These are phyloP conservation scores for Mortierella sp. DNA, from an alignment of 371 early-diverging fungal species.

Conservation along the genomic window DNA sequence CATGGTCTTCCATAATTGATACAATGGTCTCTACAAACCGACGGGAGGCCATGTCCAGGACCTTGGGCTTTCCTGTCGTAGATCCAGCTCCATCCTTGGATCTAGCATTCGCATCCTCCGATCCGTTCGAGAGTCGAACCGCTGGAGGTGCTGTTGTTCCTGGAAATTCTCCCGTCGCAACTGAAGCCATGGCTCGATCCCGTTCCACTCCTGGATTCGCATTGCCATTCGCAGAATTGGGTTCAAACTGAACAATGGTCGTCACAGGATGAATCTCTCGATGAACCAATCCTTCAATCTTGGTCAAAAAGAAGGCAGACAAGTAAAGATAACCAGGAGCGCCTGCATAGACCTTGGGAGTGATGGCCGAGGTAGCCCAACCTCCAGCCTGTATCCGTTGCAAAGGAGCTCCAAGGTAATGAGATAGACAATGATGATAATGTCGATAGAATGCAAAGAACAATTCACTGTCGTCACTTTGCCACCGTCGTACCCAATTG, in stretches of 20 bases:
- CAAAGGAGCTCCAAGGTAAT: constrained; percentile 46
- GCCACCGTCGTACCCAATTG: constrained; percentile 66
- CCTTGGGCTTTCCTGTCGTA: constrained; percentile 59
- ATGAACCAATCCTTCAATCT: constrained; percentile 61
- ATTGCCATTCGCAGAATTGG: constrained; percentile 19
- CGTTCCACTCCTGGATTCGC: constrained; percentile 22
- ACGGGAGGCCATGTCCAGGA: constrained; percentile 61
- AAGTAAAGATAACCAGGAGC: constrained; percentile 66
- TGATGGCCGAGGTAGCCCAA: constrained; percentile 34
- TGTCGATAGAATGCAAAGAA: constrained; percentile 68
- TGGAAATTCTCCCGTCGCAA: constrained; percentile 47
- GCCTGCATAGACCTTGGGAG: constrained; percentile 55
- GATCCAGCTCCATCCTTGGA: constrained; percentile 25
- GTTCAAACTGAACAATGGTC: constrained; percentile 55
- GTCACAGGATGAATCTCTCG: constrained; percentile 64
- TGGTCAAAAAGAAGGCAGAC: constrained; percentile 61
- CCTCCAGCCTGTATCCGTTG: constrained; percentile 42
- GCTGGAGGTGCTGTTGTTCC: constrained; percentile 45
- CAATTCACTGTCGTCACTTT: constrained; percentile 67
- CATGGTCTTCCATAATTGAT: constrained; percentile 54
- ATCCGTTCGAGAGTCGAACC: constrained; percentile 28
- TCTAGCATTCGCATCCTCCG: constrained; percentile 4
- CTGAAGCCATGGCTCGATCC: constrained; percentile 35
- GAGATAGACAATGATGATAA: constrained; percentile 59
- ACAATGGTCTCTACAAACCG: constrained; percentile 65